These are phyloP conservation scores for Ambispora gerdemannii DNA, from an alignment of 192 early-diverging fungal species.

Conservation along the genomic window DNA sequence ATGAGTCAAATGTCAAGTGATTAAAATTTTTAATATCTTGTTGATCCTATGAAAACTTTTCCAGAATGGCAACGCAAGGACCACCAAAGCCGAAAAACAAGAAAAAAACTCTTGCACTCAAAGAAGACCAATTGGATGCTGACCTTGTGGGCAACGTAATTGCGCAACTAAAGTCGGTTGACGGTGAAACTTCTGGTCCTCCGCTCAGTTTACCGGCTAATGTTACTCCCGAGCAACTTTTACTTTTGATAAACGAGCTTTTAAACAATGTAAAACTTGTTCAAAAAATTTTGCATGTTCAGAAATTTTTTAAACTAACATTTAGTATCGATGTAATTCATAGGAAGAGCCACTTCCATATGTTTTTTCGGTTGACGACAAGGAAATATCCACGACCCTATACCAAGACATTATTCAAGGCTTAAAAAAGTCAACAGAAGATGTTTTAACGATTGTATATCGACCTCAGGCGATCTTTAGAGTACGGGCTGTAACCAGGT, in stretches of 20 bases:
- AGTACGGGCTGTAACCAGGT: slow-evolving; percentile 89
- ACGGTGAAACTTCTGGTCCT: slow-evolving; percentile 79
- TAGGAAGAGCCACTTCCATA: slow-evolving; percentile 88
- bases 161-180: slow-evolving; percentile 77
- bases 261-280: slow-evolving; percentile 64
- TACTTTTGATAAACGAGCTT: slow-evolving; percentile 87
- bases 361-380: slow-evolving; percentile 85
- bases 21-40: too few species aligned
- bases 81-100: slow-evolving; percentile 31
- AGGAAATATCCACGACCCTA: slow-evolving; percentile 73
- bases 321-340: slow-evolving; percentile 35
- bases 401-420: slow-evolving; percentile 77
- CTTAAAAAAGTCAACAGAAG: slow-evolving; percentile 79
- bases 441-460: slow-evolving; percentile 87
- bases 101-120: slow-evolving; percentile 27
- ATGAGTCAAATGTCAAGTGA: too few species aligned
- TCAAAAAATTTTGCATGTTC: not conserved
- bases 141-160: slow-evolving; percentile 48
- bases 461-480: slow-evolving; percentile 94
- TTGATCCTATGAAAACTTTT: too few species aligned
- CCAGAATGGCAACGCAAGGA: slow-evolving; percentile 26
- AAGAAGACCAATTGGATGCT: slow-evolving; percentile 33
- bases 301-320: slow-evolving; percentile 11
- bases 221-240: slow-evolving; percentile 80
- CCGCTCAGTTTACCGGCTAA: slow-evolving; percentile 83